A percentile compares a stretch with the other conserved stretches of the same genome.
Evolutionary conservation across 257 asterid genomes (phyloP).

Genomic region (Thymus quinquecostatus): DNA sequence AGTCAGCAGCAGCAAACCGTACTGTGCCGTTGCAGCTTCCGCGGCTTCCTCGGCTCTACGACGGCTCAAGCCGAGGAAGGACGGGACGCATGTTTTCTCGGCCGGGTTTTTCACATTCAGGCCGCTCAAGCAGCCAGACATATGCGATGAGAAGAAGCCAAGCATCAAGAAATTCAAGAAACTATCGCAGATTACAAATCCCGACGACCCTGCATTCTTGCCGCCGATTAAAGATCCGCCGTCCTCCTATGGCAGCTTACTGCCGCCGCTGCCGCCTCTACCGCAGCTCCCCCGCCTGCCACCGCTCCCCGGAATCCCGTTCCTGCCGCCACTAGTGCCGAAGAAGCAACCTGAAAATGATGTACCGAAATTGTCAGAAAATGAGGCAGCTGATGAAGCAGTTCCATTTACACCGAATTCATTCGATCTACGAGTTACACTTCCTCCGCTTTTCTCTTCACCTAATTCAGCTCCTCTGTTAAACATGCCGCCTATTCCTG

Average conservation of each 20-base stretch:
- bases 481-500: constrained; percentile 54
- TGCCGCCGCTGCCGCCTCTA: constrained; percentile 53
- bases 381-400: constrained; percentile 10
- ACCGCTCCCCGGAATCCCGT: constrained; percentile 56
- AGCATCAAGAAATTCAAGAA: constrained; percentile 35
- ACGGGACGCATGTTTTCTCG: constrained; percentile 71
- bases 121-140: constrained; percentile 66
- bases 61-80: constrained; percentile 53
- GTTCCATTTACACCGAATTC: constrained; percentile 51
- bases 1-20: constrained; percentile 69
- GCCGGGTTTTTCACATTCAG: constrained; percentile 86
- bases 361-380: constrained; percentile 35
- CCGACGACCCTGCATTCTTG: constrained; percentile 49
- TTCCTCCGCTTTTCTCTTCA: constrained; percentile 57
- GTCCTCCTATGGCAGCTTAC: constrained; percentile 31
- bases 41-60: constrained; percentile 59
- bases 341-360: constrained; percentile 26
- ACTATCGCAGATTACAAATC: constrained; percentile 42
- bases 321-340: constrained; percentile 42
- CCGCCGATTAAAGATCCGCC: constrained; percentile 61
- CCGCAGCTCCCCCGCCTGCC: constrained; percentile 69
- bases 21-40: constrained; percentile 65
- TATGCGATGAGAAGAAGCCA: constrained; percentile 61
- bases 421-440: constrained; percentile 41
- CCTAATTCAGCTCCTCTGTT: constrained; percentile 49